phyloP scores from a whole-genome alignment of 441 rosid genomes.

The Adansonia gregorii region DNA sequence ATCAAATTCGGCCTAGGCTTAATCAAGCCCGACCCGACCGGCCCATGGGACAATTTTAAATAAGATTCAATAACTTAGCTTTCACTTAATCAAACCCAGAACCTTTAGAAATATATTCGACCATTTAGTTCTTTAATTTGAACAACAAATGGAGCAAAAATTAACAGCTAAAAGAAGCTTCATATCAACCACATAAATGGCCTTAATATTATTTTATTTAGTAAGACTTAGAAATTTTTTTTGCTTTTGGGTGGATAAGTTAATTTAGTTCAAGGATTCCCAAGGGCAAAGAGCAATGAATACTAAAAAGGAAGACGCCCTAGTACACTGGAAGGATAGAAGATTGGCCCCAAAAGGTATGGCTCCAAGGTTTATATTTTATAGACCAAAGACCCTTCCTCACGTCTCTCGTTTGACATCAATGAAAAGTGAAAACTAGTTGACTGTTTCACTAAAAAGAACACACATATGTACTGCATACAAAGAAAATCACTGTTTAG shows the following conservation, averaged over 20 bases:
- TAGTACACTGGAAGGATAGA: background rate
- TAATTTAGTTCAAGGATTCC: background rate
- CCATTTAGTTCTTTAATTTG: background rate
- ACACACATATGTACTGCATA: constrained; percentile 3
- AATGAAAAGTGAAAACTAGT: constrained; percentile 16
- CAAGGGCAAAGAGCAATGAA: background rate
- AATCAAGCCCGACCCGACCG: too few relatives aligned
- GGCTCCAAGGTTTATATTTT: background rate
- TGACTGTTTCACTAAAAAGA: constrained; percentile 16
- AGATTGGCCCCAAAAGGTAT: background rate
- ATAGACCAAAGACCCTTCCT: background rate
- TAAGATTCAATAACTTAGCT: too few relatives aligned
- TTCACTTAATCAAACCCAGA: too few relatives aligned
- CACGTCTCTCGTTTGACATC: background rate
- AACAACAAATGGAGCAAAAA: background rate
- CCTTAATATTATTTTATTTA: background rate
- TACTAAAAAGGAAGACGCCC: background rate
- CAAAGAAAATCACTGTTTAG: constrained; percentile 20
- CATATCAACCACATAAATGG: background rate
- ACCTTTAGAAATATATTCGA: too few relatives aligned
- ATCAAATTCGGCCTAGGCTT: too few relatives aligned
- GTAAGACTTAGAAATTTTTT: background rate
- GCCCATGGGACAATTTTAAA: too few relatives aligned
- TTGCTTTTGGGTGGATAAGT: background rate
- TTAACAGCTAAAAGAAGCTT: background rate